These are phyloP conservation scores for Phaeophleospora eucalypticola DNA, from an alignment of 2,329 filamentous ascomycete genomes.

Conservation along the genomic window DNA sequence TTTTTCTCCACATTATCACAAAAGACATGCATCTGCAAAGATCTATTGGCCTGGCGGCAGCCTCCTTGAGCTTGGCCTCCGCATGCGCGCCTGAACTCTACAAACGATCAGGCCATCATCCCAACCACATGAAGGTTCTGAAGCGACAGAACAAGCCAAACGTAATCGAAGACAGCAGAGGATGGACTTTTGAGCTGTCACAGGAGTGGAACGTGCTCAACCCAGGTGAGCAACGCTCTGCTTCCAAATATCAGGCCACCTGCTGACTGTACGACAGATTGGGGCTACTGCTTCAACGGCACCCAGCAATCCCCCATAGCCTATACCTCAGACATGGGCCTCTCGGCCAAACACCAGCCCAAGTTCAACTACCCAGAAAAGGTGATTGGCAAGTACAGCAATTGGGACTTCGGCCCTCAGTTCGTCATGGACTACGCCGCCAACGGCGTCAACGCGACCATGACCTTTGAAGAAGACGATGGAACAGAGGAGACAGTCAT, in stretches of 20 bases:
- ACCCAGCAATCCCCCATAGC: constrained; percentile 14
- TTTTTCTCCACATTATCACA: not conserved
- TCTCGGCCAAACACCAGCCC: constrained; percentile 1
- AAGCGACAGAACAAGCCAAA: constrained; percentile 12
- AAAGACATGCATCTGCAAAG: not conserved
- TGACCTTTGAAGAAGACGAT: constrained; percentile 2
- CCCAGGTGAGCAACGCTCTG: constrained; percentile 8
- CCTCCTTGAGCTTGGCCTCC: constrained; percentile 8
- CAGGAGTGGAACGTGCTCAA: constrained; percentile 17
- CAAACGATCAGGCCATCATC: constrained; percentile 13
- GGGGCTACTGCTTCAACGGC: constrained; percentile 15
- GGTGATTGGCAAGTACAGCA: constrained; percentile 41
- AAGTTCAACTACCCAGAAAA: constrained; percentile 32
- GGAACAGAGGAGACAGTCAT: constrained; percentile 41
- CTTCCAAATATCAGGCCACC: not conserved
- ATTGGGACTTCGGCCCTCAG: constrained; percentile 49
- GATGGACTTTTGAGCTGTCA: constrained; percentile 16
- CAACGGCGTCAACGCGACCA: not conserved
- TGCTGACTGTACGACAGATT: constrained; percentile 2
- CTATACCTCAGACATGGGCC: constrained; percentile 1
- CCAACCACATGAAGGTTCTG: constrained; percentile 7
- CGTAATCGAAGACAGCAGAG: constrained; percentile 7
- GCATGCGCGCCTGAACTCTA: constrained; percentile 16
- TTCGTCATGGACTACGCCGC: constrained; percentile 30
- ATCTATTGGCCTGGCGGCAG: constrained; percentile 6